A percentile compares a stretch with the other conserved stretches of the same genome.
phyloP scores from a whole-genome alignment of 176 grass and related monocot genomes.

The Ensete glaucum region DNA sequence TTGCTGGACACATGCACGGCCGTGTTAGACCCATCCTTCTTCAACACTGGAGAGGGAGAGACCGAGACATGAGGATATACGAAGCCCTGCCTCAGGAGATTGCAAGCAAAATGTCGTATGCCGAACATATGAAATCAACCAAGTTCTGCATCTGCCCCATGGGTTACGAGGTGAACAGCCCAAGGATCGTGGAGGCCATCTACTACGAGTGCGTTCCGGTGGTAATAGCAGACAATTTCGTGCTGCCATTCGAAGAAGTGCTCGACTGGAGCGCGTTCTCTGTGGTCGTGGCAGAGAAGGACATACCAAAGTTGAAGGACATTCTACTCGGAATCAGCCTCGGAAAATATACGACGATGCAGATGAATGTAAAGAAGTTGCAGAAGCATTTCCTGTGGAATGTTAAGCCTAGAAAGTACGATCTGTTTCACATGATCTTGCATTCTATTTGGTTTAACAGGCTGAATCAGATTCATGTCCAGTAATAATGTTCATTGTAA shows the following conservation, averaged over 20 bases:
- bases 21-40: slow-evolving; percentile 72
- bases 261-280: slow-evolving; percentile 65
- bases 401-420: slow-evolving; percentile 52
- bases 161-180: slow-evolving; percentile 96
- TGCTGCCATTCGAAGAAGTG: slow-evolving; percentile 61
- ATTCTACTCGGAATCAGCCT: slow-evolving; percentile 41
- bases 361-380: slow-evolving; percentile 60
- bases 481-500: neutral
- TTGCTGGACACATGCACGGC: slow-evolving; percentile 87
- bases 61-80: slow-evolving; percentile 62
- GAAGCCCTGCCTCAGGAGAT: slow-evolving; percentile 35
- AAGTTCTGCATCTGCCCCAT: slow-evolving; percentile 82
- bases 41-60: slow-evolving; percentile 50
- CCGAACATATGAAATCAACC: slow-evolving; percentile 82
- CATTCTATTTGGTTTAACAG: slow-evolving; percentile 84
- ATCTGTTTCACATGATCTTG: slow-evolving; percentile 85
- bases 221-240: slow-evolving; percentile 80
- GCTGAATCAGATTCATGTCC: slow-evolving; percentile 38
- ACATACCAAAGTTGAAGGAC: slow-evolving; percentile 62
- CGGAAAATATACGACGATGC: slow-evolving; percentile 38
- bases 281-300: slow-evolving; percentile 52
- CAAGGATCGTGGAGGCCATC: slow-evolving; percentile 79
- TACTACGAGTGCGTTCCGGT: slow-evolving; percentile 84
- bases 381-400: slow-evolving; percentile 89
- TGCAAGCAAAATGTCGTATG: slow-evolving; percentile 51